Evolutionary conservation across 1,284 basidiomycete species (phyloP), one percentile per base, ranked within the genome.

Genomic region (Fomitopsis betulina): DNA sequence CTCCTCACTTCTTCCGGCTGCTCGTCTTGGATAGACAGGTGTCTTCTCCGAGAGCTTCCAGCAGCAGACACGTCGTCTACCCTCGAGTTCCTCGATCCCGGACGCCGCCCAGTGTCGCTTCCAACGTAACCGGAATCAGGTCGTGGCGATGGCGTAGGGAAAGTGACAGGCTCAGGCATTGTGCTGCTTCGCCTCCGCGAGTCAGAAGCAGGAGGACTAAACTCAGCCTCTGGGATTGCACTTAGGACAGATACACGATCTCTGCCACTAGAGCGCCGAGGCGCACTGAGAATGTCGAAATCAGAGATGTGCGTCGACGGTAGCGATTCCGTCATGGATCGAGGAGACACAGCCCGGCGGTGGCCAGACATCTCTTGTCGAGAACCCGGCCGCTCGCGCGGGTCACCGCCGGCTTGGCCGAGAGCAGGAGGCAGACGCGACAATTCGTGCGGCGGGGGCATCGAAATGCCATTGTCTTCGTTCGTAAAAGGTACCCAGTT

Each of bases 211-310:
- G 72, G 70, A 50, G 49, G 49, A 27, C 69, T 72, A 54, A 61
- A 67, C 47, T 69, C 68, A 60, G 66, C 76, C 60, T 78, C 77
- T 3, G 71, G 73, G 27, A 78, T 78, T 13, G 75, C 72, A 58
- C 73, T 75, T 43, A 79, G 65, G 5, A 63, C 64, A 32, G 68
- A 59, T n/a, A 67, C 70, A 3, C 61, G 56, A 38, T 71, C 54
- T 42, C 63, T 57, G 17, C 59, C 51, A 8, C 19, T 54, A 19
- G 59, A 55, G 35, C 60, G 60, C 27, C 55, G 53, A 2, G 76
- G 72, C 17, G 74, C 54, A 51, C 66, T 73, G 15, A 77, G 66
- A 23, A 79, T 66, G 25, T 79, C 77, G 23, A 75, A 75, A 32
- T 75, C 72, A 5, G 77, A 78, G 9, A 79, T 73, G 1, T 65